phyloP scores from a whole-genome alignment of 1,284 basidiomycete species.

The Malassezia sp. region DNA sequence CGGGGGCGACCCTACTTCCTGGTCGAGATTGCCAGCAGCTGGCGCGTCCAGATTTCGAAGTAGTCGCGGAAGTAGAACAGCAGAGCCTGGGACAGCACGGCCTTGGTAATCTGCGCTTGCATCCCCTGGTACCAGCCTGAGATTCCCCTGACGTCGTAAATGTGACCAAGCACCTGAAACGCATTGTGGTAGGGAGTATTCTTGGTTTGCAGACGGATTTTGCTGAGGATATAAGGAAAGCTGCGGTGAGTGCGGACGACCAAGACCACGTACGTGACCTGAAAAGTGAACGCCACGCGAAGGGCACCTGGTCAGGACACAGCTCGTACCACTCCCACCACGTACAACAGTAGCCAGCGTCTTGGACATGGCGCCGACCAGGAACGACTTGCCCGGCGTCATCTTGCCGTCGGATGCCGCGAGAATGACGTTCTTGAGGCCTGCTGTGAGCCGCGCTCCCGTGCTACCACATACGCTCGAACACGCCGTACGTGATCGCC shows the following conservation, averaged over 20 bases:
- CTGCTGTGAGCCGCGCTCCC: slow-evolving; percentile 32
- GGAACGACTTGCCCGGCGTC: slow-evolving; percentile 68
- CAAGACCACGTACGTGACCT: neutral
- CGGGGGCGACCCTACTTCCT: slow-evolving; percentile 14
- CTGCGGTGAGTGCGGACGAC: too few species aligned
- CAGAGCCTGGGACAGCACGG: slow-evolving; percentile 65
- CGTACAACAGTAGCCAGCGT: slow-evolving; percentile 72
- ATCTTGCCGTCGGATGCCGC: slow-evolving; percentile 57
- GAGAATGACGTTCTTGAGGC: slow-evolving; percentile 59
- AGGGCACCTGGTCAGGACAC: slow-evolving; percentile 5
- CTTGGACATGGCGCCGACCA: slow-evolving; percentile 86
- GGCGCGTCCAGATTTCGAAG: slow-evolving; percentile 44
- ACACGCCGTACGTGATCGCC: slow-evolving; percentile 94
- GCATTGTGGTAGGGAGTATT: slow-evolving; percentile 57
- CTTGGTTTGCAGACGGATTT: slow-evolving; percentile 83
- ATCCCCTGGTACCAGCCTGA: slow-evolving; percentile 89
- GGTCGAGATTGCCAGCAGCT: slow-evolving; percentile 27
- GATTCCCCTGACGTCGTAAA: slow-evolving; percentile 55
- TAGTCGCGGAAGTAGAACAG: slow-evolving; percentile 44
- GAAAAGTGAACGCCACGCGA: neutral
- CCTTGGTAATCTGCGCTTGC: slow-evolving; percentile 79
- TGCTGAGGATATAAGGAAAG: slow-evolving; percentile 67
- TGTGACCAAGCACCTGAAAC: slow-evolving; percentile 62
- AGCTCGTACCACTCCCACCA: too few species aligned
- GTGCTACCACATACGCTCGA: slow-evolving; percentile 55